Conservation (phyloP, 176 grass and related monocot genomes). For the Zoysia japonica region DNA sequence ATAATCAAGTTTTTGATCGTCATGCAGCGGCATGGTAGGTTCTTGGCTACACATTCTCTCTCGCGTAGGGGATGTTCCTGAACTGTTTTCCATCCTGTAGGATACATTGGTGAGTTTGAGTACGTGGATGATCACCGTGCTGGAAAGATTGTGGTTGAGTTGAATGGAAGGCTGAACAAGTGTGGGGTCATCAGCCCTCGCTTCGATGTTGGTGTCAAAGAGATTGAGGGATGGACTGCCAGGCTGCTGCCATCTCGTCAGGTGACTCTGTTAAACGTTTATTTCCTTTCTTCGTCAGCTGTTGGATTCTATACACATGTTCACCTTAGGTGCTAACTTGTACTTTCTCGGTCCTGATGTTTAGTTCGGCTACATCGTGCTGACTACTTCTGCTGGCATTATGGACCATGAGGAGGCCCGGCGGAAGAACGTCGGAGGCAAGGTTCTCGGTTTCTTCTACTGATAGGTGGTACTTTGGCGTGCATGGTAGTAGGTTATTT, state of each 20-base stretch:
- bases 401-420: conserved; percentile 82
- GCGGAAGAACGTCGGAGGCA: conserved; percentile 72
- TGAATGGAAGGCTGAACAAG: conserved; percentile 78
- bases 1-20: conserved; percentile 80
- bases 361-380: conserved; percentile 74
- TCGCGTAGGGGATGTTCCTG: background rate
- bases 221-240: conserved; percentile 69
- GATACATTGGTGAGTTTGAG: conserved; percentile 79
- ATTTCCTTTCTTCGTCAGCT: background rate
- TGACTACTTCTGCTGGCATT: conserved; percentile 74
- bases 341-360: background rate
- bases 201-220: conserved; percentile 77
- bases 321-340: background rate
- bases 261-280: background rate
- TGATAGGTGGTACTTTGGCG: background rate
- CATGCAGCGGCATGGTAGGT: conserved; percentile 79
- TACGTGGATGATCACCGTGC: conserved; percentile 70
- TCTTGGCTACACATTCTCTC: background rate
- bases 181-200: conserved; percentile 79
- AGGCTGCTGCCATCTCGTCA: conserved; percentile 70
- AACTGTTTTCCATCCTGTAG: conserved; percentile 12
- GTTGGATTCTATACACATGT: background rate
- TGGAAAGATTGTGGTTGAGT: conserved; percentile 72
- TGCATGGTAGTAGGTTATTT: conserved; percentile 6
- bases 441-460: conserved; percentile 77